Conservation (phyloP, 768 basidiomycete species). For the Filobasidium floriforme region DNA sequence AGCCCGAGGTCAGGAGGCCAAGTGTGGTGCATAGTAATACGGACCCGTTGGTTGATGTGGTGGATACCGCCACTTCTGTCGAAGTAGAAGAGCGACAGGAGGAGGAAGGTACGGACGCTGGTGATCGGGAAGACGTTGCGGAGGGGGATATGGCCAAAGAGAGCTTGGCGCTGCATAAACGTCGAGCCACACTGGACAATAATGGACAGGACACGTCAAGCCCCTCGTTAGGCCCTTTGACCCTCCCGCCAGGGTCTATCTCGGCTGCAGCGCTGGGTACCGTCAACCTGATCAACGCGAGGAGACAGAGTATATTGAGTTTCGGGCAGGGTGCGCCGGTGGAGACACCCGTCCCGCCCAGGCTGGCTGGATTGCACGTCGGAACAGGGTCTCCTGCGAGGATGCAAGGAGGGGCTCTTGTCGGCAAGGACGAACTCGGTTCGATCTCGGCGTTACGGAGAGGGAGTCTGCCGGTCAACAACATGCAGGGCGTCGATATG, state of each 20-base stretch:
- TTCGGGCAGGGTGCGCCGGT: background rate
- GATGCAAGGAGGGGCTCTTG: background rate
- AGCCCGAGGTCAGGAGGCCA: conserved; percentile 7
- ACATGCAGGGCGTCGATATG: no score
- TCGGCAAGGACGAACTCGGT: background rate
- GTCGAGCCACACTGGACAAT: background rate
- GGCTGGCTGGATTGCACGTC: background rate
- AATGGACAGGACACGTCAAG: background rate
- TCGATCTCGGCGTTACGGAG: background rate
- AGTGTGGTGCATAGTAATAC: conserved; percentile 21
- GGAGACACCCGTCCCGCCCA: conserved; percentile 5
- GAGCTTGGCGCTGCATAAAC: background rate
- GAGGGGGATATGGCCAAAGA: background rate
- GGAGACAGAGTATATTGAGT: conserved; percentile 8
- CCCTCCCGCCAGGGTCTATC: background rate
- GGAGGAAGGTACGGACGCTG: background rate
- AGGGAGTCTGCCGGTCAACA: background rate
- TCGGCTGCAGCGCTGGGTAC: background rate
- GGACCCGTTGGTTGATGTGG: background rate
- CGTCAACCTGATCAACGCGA: background rate
- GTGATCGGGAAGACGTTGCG: no score
- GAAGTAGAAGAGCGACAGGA: background rate
- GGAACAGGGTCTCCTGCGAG: background rate
- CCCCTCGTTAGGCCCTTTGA: background rate
- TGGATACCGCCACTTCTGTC: background rate